Evolutionary conservation across 352 stramenopile species (phyloP).

Genomic region (Globisporangium radiosum): DNA sequence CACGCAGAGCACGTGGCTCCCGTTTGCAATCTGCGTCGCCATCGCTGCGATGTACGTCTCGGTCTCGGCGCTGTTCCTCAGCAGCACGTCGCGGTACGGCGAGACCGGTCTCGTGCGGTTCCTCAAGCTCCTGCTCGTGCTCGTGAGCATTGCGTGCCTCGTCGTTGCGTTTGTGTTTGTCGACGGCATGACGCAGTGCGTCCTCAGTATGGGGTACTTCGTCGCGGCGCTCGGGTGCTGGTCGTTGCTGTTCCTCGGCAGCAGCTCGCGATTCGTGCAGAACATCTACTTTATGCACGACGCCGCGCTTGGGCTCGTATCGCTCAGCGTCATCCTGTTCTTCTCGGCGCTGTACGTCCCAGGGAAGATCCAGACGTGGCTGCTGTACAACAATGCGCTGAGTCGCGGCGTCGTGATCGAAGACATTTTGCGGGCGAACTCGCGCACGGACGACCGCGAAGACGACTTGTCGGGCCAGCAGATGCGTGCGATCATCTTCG

Average conservation of each 20-base stretch:
- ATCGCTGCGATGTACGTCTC: constrained; percentile 56
- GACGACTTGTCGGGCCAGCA: constrained; percentile 67
- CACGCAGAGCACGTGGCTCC: constrained; percentile 45
- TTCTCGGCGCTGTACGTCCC: constrained; percentile 87
- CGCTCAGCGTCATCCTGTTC: constrained; percentile 90
- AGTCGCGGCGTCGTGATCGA: constrained; percentile 95
- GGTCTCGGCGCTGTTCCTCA: constrained; percentile 57
- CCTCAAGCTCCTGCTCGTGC: constrained; percentile 63
- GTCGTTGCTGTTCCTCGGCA: constrained; percentile 84
- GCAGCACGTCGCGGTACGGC: constrained; percentile 39
- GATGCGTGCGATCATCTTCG: constrained; percentile 73
- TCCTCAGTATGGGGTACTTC: constrained; percentile 91
- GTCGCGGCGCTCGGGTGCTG: constrained; percentile 81
- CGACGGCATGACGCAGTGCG: constrained; percentile 86
- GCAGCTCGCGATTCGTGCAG: constrained; percentile 86
- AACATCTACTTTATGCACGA: constrained; percentile 94
- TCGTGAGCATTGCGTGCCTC: constrained; percentile 71
- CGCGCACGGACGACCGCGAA: constrained; percentile 54
- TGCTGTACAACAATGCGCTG: constrained; percentile 97
- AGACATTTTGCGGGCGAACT: constrained; percentile 90
- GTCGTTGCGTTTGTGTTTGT: constrained; percentile 58
- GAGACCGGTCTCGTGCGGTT: constrained; percentile 65
- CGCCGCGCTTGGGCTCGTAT: constrained; percentile 88
- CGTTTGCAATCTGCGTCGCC: constrained; percentile 42
- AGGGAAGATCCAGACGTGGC: constrained; percentile 94